Conservation (phyloP, 2,329 filamentous ascomycete genomes). For the Cladophialophora bantiana region DNA sequence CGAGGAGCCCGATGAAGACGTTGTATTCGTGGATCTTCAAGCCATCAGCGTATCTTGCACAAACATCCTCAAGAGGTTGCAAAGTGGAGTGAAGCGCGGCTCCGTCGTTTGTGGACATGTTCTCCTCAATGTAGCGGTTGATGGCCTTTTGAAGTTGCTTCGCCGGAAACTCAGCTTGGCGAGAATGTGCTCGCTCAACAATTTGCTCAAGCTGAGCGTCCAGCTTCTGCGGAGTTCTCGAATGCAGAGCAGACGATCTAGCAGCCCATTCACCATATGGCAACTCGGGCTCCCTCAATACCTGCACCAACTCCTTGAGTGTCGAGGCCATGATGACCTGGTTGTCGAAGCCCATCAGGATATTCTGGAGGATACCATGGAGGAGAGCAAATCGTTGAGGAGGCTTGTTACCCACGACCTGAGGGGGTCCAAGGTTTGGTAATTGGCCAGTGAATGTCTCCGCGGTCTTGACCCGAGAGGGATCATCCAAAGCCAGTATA, state of each 20-base stretch:
- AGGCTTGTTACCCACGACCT: conserved; percentile 88
- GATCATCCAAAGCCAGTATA: conserved; percentile 93
- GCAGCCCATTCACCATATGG: conserved; percentile 97
- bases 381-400: conserved; percentile 84
- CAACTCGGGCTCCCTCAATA: conserved; percentile 86
- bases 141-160: conserved; percentile 86
- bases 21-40: conserved; percentile 88
- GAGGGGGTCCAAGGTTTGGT: conserved; percentile 82
- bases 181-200: conserved; percentile 79
- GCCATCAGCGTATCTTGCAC: conserved; percentile 82
- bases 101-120: conserved; percentile 74
- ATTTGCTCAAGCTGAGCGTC: conserved; percentile 82
- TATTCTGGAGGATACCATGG: conserved; percentile 80
- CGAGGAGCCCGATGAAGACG: conserved; percentile 79
- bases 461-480: conserved; percentile 93
- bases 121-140: conserved; percentile 86
- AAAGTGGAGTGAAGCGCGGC: conserved; percentile 76
- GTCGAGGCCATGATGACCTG: conserved; percentile 92
- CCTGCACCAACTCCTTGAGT: conserved; percentile 85
- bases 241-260: conserved; percentile 94
- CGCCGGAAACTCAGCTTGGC: conserved; percentile 87
- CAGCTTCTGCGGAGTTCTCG: conserved; percentile 94
- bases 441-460: conserved; percentile 92
- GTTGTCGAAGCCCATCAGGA: conserved; percentile 94
- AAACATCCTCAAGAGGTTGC: conserved; percentile 76